These are phyloP conservation scores for Coprinopsis marcescibilis DNA, from an alignment of 768 basidiomycete genomes.

Conservation along the genomic window DNA sequence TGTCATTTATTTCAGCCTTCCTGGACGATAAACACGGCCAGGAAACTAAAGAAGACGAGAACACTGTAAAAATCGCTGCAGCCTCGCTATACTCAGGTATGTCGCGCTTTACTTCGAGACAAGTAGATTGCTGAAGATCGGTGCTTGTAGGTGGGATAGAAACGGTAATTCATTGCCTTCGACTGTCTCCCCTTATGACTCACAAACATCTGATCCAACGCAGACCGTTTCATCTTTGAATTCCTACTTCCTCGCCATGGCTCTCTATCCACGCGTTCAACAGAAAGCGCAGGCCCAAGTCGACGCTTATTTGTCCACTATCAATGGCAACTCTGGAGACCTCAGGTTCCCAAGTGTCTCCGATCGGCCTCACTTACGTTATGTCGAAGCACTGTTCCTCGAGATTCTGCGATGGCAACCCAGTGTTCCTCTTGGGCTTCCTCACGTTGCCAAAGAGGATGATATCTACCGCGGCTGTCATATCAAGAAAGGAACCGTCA, in stretches of 20 bases:
- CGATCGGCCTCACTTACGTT: slow-evolving; percentile 16
- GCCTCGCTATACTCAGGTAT: slow-evolving; percentile 24
- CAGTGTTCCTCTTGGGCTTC: slow-evolving; percentile 12
- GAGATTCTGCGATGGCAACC: slow-evolving; percentile 22
- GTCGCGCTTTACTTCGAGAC: neutral
- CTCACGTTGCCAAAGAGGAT: slow-evolving; percentile 12
- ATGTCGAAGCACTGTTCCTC: slow-evolving; percentile 18
- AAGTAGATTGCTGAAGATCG: too few relatives aligned
- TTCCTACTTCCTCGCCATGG: slow-evolving; percentile 16
- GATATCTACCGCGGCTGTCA: slow-evolving; percentile 13
- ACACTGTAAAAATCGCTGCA: slow-evolving; percentile 25
- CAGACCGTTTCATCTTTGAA: slow-evolving; percentile 15
- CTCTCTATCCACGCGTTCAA: slow-evolving; percentile 14
- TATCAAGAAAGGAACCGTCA: slow-evolving; percentile 13
- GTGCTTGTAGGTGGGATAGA: slow-evolving; percentile 10
- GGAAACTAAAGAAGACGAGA: slow-evolving; percentile 18
- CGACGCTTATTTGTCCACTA: slow-evolving; percentile 5
- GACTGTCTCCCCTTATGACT: too few relatives aligned
- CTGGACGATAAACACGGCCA: slow-evolving; percentile 16
- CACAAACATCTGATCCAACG: too few relatives aligned
- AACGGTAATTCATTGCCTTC: slow-evolving; percentile 10
- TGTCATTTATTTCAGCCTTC: slow-evolving; percentile 19
- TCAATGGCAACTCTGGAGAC: neutral
- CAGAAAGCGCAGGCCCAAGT: slow-evolving; percentile 14
- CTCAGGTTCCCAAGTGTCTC: slow-evolving; percentile 5